Percentiles rank a stretch among this genome's conserved stretches.
Evolutionary conservation across 2,329 filamentous ascomycete genomes (phyloP).

Genomic region (Colletotrichum sp.): DNA sequence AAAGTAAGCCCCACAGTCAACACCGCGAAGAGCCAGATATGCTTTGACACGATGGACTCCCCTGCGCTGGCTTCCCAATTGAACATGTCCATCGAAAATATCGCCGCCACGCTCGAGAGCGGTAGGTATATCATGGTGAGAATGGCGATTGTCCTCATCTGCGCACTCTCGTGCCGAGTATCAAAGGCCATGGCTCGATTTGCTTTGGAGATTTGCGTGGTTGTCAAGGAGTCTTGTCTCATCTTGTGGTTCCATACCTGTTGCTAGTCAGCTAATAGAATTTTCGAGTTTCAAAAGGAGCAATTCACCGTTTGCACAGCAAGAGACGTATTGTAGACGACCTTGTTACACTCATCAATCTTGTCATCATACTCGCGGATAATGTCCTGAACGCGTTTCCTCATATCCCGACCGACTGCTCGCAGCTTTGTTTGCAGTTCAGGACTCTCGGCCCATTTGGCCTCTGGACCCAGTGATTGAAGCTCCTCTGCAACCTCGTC

Average conservation of each 20-base stretch:
- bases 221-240: conserved; percentile 27
- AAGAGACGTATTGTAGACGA: conserved; percentile 28
- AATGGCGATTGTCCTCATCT: conserved; percentile 33
- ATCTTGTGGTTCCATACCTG: conserved; percentile 33
- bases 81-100: conserved; percentile 33
- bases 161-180: conserved; percentile 28
- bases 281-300: no score
- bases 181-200: conserved; percentile 27
- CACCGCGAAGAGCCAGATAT: conserved; percentile 29
- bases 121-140: conserved; percentile 34
- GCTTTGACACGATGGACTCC: conserved; percentile 25
- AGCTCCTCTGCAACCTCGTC: not conserved
- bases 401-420: not conserved
- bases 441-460: no score
- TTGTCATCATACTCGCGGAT: conserved; percentile 31
- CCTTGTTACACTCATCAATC: conserved; percentile 30
- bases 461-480: rapidly evolving
- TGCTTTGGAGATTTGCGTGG: conserved; percentile 25
- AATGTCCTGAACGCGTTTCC: conserved; percentile 24
- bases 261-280: not conserved
- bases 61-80: conserved; percentile 26
- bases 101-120: conserved; percentile 28
- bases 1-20: conserved; percentile 25
- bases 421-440: not conserved
- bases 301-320: conserved; percentile 26